Conservation (phyloP, 2,329 filamentous ascomycete genomes). For the Sordariomycetes sp. region DNA sequence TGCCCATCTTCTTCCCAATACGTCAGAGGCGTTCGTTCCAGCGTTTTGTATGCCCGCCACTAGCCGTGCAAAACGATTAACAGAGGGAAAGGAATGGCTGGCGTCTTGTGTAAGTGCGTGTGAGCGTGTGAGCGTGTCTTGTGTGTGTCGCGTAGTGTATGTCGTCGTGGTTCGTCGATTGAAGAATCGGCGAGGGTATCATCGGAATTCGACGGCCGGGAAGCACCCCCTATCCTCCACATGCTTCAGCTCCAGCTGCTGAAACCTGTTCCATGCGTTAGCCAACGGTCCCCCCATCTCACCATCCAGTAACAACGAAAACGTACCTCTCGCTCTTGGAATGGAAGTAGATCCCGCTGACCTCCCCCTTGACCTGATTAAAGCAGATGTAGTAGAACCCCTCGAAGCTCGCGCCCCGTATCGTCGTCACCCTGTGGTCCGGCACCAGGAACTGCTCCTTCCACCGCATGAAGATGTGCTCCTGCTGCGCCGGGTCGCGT, state of each 20-base stretch:
- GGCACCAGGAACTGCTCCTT: slow-evolving; percentile 97
- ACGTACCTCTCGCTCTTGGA: slow-evolving; percentile 87
- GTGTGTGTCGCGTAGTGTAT: not conserved
- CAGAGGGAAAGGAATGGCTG: not conserved
- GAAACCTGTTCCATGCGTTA: slow-evolving; percentile 49
- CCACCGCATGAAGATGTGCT: slow-evolving; percentile 98
- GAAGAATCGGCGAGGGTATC: slow-evolving; percentile 7
- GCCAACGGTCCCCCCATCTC: not conserved
- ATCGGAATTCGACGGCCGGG: slow-evolving; percentile 71
- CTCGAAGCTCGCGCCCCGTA: slow-evolving; percentile 91
- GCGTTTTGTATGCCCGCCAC: no score
- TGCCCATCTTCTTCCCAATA: not conserved
- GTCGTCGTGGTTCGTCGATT: no score
- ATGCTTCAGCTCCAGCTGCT: slow-evolving; percentile 85
- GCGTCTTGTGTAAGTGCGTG: not conserved
- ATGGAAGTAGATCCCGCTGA: slow-evolving; percentile 96
- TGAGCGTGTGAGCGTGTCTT: no score
- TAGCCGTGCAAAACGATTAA: not conserved
- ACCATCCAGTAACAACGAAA: not conserved
- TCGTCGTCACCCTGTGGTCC: slow-evolving; percentile 83
- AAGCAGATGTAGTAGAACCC: slow-evolving; percentile 99
- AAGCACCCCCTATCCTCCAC: slow-evolving; percentile 77
- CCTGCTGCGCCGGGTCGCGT: slow-evolving; percentile 65
- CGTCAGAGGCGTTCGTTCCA: not conserved
- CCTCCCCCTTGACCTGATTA: slow-evolving; percentile 76